Evolutionary conservation across 371 early-diverging fungal genomes (phyloP).

Genomic region (Astathelohania contejeani): DNA sequence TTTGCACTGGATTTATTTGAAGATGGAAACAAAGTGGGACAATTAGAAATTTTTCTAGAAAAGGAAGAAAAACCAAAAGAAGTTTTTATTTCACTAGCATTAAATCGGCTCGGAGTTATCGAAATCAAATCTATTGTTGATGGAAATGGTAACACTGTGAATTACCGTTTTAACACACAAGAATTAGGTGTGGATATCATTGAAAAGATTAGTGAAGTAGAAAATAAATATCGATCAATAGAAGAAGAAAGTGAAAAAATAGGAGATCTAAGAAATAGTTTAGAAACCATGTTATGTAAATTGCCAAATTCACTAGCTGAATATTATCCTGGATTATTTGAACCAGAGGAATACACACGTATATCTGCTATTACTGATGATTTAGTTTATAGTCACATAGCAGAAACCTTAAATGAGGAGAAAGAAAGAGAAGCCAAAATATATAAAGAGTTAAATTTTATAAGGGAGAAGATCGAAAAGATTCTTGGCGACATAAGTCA

Average conservation of each 20-base stretch:
- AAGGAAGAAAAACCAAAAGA: conserved; percentile 17
- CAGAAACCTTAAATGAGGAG: conserved; percentile 11
- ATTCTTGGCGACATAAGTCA: background rate
- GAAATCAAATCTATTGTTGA: conserved; percentile 16
- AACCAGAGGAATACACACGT: no score
- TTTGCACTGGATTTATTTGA: conserved; percentile 29
- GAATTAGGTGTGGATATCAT: conserved; percentile 2
- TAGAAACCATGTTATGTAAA: conserved; percentile 9
- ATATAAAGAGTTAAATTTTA: conserved; percentile 11
- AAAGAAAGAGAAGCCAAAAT: conserved; percentile 1
- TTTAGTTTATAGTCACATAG: conserved; percentile 8
- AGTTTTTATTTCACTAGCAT: conserved; percentile 16
- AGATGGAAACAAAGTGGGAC: conserved; percentile 23
- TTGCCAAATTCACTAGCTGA: background rate
- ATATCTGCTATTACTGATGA: no score
- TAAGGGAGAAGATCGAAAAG: conserved; percentile 10
- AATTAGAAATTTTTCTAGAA: conserved; percentile 12
- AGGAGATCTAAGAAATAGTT: conserved; percentile 27
- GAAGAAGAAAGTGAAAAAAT: conserved; percentile 19
- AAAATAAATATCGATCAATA: conserved; percentile 10
- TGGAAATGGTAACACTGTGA: no score
- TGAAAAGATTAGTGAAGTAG: conserved; percentile 8
- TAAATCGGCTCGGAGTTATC: conserved; percentile 21
- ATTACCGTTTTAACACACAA: conserved; percentile 3
- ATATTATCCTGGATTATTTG: no score